Base-by-base conservation (phyloP, 192 early-diverging fungal genomes). In the Spizellomyces sp. region DNA sequence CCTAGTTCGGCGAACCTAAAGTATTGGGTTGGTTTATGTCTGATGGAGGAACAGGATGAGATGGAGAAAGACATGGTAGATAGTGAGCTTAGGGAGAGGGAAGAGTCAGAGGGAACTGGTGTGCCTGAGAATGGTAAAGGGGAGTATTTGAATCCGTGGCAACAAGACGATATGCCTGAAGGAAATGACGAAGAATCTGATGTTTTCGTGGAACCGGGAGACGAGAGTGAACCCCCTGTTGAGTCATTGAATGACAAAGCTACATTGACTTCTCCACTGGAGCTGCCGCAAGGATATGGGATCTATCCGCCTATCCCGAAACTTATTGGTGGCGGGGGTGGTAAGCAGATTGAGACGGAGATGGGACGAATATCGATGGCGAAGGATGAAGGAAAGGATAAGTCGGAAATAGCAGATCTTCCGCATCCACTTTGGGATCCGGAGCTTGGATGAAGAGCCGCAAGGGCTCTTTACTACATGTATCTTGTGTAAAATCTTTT, bases 1-100 rank as follows among this genome's bases (percentile, higher is more conserved):
- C 91, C 93, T 27, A 85, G 85, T 41, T 68, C 84, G 4, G 80
- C 76, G 42, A 82, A 86, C 15, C 69, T 92, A 45, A 86, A 83
- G 69, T 95, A 93, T 66, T 95, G 93, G 93, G 61, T 65, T 9
- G 73, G 58, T 9, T 8, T 74, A 14, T 74, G 63, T 42, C 6
- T 75, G 58, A 44, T 52, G 47, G 66, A 68, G 46, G 73, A 68
- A 48, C 58, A 70, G 42, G 58, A 58, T 45, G 58, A 70, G 27
- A 36, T 61, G 36, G 59, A 10, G 12, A 10, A 27, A 27, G 59
- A 61, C 12, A n/a, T 12, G 58, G 27, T 47, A 46, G 68, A 70
- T 46, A 54, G 50, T 54, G 17, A 12, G 50, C 14, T 54, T 54
- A 54, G 50, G 17, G 50, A 54, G 27, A 36, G 27, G 27, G 27